Percentiles rank a stretch among this genome's conserved stretches.
Evolutionary conservation across 345 rosid genomes (phyloP).

Genomic region (Pistacia atlantica): DNA sequence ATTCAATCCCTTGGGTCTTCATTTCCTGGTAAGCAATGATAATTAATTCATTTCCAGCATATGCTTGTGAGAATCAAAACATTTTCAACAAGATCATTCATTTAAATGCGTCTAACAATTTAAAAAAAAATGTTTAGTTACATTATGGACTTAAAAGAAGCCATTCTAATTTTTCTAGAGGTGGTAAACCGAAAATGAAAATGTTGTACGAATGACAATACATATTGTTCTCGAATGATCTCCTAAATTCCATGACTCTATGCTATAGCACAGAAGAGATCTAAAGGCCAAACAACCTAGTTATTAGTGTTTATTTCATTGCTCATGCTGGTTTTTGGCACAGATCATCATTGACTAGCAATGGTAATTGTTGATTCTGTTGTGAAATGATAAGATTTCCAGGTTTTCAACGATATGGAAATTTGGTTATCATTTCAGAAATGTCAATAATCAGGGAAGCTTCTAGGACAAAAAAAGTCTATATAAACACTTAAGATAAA

Average conservation of each 20-base stretch:
- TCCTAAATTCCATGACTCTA: too few species aligned
- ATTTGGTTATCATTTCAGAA: too few species aligned
- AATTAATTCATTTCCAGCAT: neutral
- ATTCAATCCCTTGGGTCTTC: slow-evolving; percentile 35
- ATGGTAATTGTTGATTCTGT: neutral
- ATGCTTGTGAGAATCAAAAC: neutral
- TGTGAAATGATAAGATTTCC: neutral
- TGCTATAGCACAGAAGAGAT: too few species aligned
- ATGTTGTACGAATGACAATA: too few species aligned
- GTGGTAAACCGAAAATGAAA: too few species aligned
- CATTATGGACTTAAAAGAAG: neutral
- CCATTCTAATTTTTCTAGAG: neutral
- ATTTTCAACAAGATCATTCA: neutral
- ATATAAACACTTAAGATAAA: neutral
- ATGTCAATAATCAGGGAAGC: neutral
- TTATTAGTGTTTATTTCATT: neutral
- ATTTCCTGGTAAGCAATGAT: slow-evolving; percentile 26
- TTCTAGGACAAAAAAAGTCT: neutral
- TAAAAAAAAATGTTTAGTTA: too few species aligned
- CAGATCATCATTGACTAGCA: neutral
- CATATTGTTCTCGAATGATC: too few species aligned
- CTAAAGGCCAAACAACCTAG: too few species aligned
- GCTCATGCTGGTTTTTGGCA: neutral
- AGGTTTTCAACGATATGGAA: neutral
- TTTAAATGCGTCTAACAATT: neutral